phyloP scores from a whole-genome alignment of 2,329 filamentous ascomycete genomes.

The Plenodomus biglobosus region DNA sequence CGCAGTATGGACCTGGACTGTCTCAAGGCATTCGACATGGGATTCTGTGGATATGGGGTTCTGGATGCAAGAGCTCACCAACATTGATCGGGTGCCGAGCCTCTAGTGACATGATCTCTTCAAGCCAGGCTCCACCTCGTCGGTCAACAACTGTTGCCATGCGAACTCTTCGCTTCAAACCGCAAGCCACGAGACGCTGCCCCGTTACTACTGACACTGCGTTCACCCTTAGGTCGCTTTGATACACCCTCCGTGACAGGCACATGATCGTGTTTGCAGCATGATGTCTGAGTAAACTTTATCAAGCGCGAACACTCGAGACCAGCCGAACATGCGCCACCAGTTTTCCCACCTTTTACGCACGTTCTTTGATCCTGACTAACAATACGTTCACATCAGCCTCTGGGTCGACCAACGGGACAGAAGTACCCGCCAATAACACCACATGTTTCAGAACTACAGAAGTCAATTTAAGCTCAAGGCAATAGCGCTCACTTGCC shows the following conservation, averaged over 20 bases:
- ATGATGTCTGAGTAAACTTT: neutral
- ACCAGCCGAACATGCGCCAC: neutral
- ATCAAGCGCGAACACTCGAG: neutral
- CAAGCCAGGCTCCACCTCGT: slow-evolving; percentile 11
- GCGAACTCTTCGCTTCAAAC: neutral
- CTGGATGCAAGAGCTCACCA: neutral
- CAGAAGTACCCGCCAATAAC: neutral
- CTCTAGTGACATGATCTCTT: slow-evolving; percentile 8
- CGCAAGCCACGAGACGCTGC: slow-evolving; percentile 2
- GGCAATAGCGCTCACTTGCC: slow-evolving; percentile 16
- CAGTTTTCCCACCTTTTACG: neutral
- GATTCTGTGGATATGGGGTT: slow-evolving; percentile 1
- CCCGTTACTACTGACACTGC: neutral
- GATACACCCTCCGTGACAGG: neutral
- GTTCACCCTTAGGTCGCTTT: neutral
- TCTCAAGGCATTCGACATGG: slow-evolving; percentile 1
- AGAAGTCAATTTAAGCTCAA: slow-evolving; percentile 28
- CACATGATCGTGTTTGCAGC: neutral
- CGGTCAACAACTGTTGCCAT: slow-evolving; percentile 10
- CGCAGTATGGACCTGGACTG: neutral
- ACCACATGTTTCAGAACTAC: neutral
- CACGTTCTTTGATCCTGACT: neutral
- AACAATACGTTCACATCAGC: neutral
- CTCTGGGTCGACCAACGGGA: neutral
- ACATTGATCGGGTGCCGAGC: slow-evolving; percentile 8